Conservation (phyloP, 441 rosid species). For the Oxalis stricta region DNA sequence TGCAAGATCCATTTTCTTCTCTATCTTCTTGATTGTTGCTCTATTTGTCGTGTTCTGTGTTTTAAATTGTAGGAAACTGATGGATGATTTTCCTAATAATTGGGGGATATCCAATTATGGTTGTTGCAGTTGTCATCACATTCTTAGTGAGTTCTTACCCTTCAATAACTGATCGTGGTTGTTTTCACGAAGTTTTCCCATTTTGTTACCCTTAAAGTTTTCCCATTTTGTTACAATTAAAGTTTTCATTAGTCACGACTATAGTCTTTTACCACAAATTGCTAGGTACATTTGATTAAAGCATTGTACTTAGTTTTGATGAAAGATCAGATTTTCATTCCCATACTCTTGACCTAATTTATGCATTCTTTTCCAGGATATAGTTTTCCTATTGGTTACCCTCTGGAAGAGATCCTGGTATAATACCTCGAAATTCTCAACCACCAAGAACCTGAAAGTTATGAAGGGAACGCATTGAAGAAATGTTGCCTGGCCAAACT, state of each 20-base stretch:
- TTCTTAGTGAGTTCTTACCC: constrained; percentile 41
- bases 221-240: too few species aligned
- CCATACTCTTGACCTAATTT: constrained; percentile 7
- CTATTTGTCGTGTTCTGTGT: constrained; percentile 60
- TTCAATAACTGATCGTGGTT: too few species aligned
- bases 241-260: too few species aligned
- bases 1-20: constrained; percentile 55
- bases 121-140: constrained; percentile 36
- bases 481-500: constrained; percentile 41
- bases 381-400: constrained; percentile 69
- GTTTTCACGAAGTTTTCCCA: too few species aligned
- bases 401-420: constrained; percentile 97
- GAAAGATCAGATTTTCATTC: not conserved
- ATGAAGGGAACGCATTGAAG: constrained; percentile 40
- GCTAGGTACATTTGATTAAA: not conserved
- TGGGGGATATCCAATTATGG: constrained; percentile 54
- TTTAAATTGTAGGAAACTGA: constrained; percentile 52
- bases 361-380: constrained; percentile 39
- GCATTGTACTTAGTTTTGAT: not conserved
- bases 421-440: constrained; percentile 62
- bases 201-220: too few species aligned
- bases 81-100: constrained; percentile 52
- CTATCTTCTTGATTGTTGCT: constrained; percentile 57
- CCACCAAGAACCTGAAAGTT: constrained; percentile 79
- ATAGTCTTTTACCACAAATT: too few species aligned